Base-by-base conservation (phyloP, 345 rosid genomes). In the Odontarrhena argentea region DNA sequence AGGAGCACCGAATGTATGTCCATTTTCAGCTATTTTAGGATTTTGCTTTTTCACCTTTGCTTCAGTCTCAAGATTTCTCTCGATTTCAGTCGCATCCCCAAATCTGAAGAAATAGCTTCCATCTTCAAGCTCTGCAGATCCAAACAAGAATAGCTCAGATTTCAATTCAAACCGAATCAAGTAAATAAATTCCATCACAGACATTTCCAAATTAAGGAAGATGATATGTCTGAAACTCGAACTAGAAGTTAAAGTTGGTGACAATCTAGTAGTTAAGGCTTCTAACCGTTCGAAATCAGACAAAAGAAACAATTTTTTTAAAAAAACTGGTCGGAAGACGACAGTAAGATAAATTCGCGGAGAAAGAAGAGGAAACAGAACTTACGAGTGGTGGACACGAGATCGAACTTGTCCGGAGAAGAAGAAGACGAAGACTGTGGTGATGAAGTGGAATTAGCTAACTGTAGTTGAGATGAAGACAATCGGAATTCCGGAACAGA, bases 91-190 rank as follows among this genome's bases (percentile, higher is more conserved):
- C 13, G 57, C 69, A 67, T 82, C 74, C 32, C 94, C 92, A 26
- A 87, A 90, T 10, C 71, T 78, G 47, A 85, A 90, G 43, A 90
- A 55, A 41, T 83, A 5, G 61, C 86, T 87, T 4, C 90, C 95
- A 76, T 90, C 97, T 3, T 74, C 37, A 3, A 43, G 52, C 73
- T 81, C 97, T 90, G 50, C 70, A 68, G 30, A 63, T 67, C 32
- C 63, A 74, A 56, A 52, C 22, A 44, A 8, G 8, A 2, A 15
- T 10, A 64, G 28, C 68, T 38, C 25, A 52, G 11, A 44, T 14
- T n/a, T 41, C 5, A 37, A 47, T 13, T 52, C 3, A 37, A 47
- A 47, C 15, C 6, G 28, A 28, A 60, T 42, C 37, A 55, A 34
- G 12, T 11, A 60, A 2, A 12, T 40, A 41, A 25, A 6, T 14